Percentiles rank a stretch among this genome's conserved stretches.
phyloP scores from a whole-genome alignment of 2,329 filamentous ascomycete species.

The Alternaria angustiovoidea region DNA sequence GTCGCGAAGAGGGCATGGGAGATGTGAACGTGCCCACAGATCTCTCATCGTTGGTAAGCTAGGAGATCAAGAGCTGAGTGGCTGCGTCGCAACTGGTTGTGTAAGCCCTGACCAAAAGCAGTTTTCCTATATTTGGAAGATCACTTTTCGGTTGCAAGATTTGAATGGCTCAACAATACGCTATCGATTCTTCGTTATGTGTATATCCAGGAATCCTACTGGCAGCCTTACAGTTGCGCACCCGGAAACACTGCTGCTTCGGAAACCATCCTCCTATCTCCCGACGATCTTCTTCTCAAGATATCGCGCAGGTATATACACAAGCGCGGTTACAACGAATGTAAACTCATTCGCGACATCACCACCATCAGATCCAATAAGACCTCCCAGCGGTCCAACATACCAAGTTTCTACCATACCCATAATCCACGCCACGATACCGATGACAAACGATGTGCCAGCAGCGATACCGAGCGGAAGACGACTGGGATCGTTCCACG shows the following conservation, averaged over 20 bases:
- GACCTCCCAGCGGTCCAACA: constrained; percentile 50
- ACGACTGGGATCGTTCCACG: constrained; percentile 55
- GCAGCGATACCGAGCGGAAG: constrained; percentile 55
- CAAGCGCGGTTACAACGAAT: constrained; percentile 33
- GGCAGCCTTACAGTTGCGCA: not conserved
- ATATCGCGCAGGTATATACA: constrained; percentile 39
- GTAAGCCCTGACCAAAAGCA: not conserved
- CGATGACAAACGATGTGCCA: constrained; percentile 49
- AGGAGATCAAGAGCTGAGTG: not conserved
- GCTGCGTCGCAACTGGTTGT: not conserved
- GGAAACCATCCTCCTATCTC: constrained; percentile 13
- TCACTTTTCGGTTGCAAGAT: not conserved
- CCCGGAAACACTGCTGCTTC: not conserved
- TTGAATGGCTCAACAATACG: not conserved
- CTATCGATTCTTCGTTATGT: not conserved
- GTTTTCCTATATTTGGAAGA: not conserved
- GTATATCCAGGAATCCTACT: not conserved
- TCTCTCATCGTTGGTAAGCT: not conserved
- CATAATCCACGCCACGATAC: constrained; percentile 58
- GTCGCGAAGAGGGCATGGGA: constrained; percentile 1
- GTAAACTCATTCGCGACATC: constrained; percentile 43
- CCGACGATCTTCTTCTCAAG: constrained; percentile 39
- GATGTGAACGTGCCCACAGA: not conserved
- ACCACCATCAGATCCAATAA: constrained; percentile 38
- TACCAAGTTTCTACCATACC: constrained; percentile 69